Conservation (phyloP, 345 rosid species). For the Cochlearia excelsa region DNA sequence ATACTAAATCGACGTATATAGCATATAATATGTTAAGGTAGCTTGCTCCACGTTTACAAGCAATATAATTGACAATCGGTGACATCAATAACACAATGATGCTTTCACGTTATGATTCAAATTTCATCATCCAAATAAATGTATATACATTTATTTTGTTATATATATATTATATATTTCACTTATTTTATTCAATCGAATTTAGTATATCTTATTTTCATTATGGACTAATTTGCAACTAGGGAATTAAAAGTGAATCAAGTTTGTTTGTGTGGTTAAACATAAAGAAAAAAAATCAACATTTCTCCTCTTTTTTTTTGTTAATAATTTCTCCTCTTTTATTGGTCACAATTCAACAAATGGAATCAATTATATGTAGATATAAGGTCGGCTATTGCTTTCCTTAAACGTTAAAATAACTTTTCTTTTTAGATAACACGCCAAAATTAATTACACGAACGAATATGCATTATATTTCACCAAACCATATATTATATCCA, state of each 20-base stretch:
- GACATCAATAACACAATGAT: too few species aligned
- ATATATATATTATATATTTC: too few species aligned
- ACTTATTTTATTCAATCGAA: too few species aligned
- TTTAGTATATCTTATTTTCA: too few species aligned
- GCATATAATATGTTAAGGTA: constrained; percentile 7
- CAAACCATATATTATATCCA: constrained; percentile 1
- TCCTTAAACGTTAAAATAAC: constrained; percentile 27
- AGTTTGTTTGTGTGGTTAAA: too few species aligned
- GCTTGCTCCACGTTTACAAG: constrained; percentile 37
- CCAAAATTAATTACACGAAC: background rate
- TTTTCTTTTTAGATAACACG: constrained; percentile 1
- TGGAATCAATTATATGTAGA: constrained; percentile 2
- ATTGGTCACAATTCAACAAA: background rate
- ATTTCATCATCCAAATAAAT: too few species aligned
- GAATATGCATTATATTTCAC: constrained; percentile 11
- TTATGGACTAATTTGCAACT: too few species aligned
- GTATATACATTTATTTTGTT: too few species aligned
- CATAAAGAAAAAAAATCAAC: too few species aligned
- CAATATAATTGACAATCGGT: constrained; percentile 26
- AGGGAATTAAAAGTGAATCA: too few species aligned
- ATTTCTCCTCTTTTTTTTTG: too few species aligned
- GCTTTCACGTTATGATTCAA: constrained; percentile 31
- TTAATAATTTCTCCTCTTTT: constrained; percentile 3
- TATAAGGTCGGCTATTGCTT: constrained; percentile 25
- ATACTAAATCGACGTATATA: constrained; percentile 6